Evolutionary conservation across 2,329 filamentous ascomycete genomes (phyloP), one percentile per base, ranked within the genome.

Genomic region (Colletotrichum gloeosporioides): DNA sequence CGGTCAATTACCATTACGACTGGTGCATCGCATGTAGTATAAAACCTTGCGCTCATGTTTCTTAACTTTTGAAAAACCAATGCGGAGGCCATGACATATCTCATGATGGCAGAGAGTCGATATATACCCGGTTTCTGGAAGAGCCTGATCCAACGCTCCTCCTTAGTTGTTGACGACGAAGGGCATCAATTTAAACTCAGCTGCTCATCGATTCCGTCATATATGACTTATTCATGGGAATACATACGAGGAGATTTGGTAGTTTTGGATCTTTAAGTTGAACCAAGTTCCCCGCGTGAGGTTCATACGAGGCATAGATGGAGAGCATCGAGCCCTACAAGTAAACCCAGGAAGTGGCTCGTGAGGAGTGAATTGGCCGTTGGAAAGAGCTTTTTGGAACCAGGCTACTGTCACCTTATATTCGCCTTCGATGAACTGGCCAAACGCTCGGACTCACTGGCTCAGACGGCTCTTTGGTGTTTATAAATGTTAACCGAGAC

Each of bases 351-450:
- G 18, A n/a, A 6, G 4, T 4, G 34, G 13, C 18, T 4, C 4
- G 18, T 1, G 39, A 10, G 3, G 18, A 0, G 5, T 0, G 5
- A 4, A 12, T n/a, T 49, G 39, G 4, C 9, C 18, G 3, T 2
- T n/a, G 39, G 39, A n/a, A 49, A n/a, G n/a, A n/a, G n/a, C n/a
- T n/a, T n/a, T n/a, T n/a, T n/a, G n/a, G n/a, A n/a, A n/a, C n/a
- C n/a, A n/a, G n/a, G n/a, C n/a, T n/a, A n/a, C n/a, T n/a, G n/a
- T n/a, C n/a, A n/a, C n/a, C n/a, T n/a, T n/a, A n/a, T 49, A 22
- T 22, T 7, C 12, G 4, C 39, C 39, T n/a, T 44, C 4, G 0
- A n/a, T 2, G 1, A 18, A 22, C 9, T 12, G 2, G 44, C 1
- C 0, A 49, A 13, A n/a, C 3, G 44, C 39, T 22, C 15, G 9